A percentile compares a stretch with the other conserved stretches of the same genome.
phyloP scores from a whole-genome alignment of 331 rosid genomes.

The Arachis monticola region DNA sequence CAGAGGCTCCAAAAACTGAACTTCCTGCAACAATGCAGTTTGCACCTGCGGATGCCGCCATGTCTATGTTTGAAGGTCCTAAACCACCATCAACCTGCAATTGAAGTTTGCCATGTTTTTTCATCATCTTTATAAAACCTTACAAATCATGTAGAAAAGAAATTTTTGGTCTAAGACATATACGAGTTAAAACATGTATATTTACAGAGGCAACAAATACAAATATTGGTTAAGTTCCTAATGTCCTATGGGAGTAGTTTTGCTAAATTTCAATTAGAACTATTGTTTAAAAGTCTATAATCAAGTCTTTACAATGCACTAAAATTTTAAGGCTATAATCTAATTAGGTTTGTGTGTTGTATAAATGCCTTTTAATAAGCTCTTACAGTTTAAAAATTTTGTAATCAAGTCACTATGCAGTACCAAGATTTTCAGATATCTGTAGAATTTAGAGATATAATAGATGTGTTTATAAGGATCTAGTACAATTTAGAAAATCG shows the following conservation, averaged over 20 bases:
- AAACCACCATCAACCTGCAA: conserved; percentile 56
- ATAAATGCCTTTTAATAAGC: too few relatives aligned
- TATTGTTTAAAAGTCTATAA: too few relatives aligned
- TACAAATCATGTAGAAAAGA: neutral
- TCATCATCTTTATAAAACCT: conserved; percentile 12
- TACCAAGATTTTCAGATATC: too few relatives aligned
- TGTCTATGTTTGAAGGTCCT: conserved; percentile 53
- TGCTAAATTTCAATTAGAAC: too few relatives aligned
- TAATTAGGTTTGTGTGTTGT: too few relatives aligned
- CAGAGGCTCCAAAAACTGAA: conserved; percentile 54
- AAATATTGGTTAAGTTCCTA: neutral
- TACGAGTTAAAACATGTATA: neutral
- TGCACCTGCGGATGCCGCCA: conserved; percentile 48
- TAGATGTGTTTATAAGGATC: too few relatives aligned
- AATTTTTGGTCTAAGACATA: conserved; percentile 1
- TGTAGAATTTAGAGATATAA: too few relatives aligned
- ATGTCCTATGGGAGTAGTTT: neutral
- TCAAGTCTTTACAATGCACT: too few relatives aligned
- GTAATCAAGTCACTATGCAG: too few relatives aligned
- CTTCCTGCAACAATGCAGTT: conserved; percentile 58
- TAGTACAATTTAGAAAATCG: too few relatives aligned
- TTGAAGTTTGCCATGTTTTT: conserved; percentile 15
- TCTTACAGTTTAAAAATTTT: too few relatives aligned
- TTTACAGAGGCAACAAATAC: neutral
- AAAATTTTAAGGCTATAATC: too few relatives aligned